Evolutionary conservation across 305 asterid species (phyloP).

Genomic region (Stenogyne calaminthoides): DNA sequence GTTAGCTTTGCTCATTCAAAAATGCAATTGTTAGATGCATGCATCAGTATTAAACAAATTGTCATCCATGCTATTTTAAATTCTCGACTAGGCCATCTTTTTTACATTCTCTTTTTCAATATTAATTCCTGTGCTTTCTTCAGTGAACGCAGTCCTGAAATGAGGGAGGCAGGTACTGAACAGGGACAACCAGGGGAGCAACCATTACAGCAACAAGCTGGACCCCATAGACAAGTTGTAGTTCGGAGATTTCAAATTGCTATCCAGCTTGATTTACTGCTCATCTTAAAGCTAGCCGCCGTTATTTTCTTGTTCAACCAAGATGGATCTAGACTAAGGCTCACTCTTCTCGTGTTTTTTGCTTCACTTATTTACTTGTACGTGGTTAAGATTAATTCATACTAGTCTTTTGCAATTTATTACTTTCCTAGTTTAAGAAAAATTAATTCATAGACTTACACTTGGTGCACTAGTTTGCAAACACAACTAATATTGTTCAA

Average conservation of each 20-base stretch:
- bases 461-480: too few species aligned
- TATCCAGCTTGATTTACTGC: conserved; percentile 78
- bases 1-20: not conserved
- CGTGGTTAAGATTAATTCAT: conserved; percentile 34
- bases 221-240: conserved; percentile 70
- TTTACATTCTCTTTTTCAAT: not conserved
- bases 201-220: conserved; percentile 65
- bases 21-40: not conserved
- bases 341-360: conserved; percentile 73
- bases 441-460: too few species aligned
- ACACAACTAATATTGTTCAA: too few species aligned
- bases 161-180: conserved; percentile 53
- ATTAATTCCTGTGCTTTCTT: conserved; percentile 24
- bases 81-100: not conserved
- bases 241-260: conserved; percentile 88
- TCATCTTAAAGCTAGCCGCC: conserved; percentile 86
- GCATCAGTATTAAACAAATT: not conserved
- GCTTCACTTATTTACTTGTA: conserved; percentile 86
- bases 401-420: not conserved
- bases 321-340: conserved; percentile 91
- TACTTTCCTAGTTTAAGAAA: not conserved
- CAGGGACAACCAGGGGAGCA: conserved; percentile 65
- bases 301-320: conserved; percentile 93
- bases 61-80: not conserved
- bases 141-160: conserved; percentile 64